phyloP scores from a whole-genome alignment of 495 filamentous ascomycete genomes.

The Lepidopterella palustris region DNA sequence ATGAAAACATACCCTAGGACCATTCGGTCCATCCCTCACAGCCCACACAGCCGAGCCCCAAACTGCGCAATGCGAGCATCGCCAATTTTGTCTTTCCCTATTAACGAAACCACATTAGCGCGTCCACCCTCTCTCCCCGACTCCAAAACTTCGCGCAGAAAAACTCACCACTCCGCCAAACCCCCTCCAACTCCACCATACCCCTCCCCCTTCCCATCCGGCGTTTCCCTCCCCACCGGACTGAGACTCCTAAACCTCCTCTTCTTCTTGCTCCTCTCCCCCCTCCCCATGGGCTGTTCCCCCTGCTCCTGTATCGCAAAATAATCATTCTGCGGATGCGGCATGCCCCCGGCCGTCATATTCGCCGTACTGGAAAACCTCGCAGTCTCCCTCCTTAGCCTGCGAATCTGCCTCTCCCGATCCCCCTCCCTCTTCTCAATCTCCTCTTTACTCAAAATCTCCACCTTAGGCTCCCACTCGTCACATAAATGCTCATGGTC shows the following conservation, averaged over 20 bases:
- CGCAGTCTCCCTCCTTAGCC: slow-evolving; percentile 84
- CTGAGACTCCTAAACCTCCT: slow-evolving; percentile 83
- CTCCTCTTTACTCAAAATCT: slow-evolving; percentile 85
- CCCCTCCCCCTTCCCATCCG: slow-evolving; percentile 56
- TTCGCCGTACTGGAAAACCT: slow-evolving; percentile 80
- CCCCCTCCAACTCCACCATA: slow-evolving; percentile 60
- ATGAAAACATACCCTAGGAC: slow-evolving; percentile 63
- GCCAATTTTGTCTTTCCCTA: slow-evolving; percentile 77
- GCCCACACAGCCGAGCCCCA: slow-evolving; percentile 91
- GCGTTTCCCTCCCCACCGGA: slow-evolving; percentile 65
- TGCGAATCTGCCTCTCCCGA: slow-evolving; percentile 79
- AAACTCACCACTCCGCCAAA: slow-evolving; percentile 58
- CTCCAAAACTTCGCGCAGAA: no score
- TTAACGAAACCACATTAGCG: background rate
- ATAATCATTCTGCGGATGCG: slow-evolving; percentile 43
- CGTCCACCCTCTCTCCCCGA: no score
- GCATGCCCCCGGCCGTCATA: slow-evolving; percentile 54
- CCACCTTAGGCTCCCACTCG: slow-evolving; percentile 92
- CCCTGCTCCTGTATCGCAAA: slow-evolving; percentile 38
- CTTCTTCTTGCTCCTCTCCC: slow-evolving; percentile 90
- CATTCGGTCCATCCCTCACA: slow-evolving; percentile 83
- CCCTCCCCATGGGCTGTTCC: slow-evolving; percentile 69
- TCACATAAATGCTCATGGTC: slow-evolving; percentile 83
- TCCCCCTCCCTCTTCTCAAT: slow-evolving; percentile 97
- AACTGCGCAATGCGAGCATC: slow-evolving; percentile 82